Percentiles rank a stretch among this genome's conserved stretches.
These are phyloP conservation scores for Sapria himalayana DNA, from an alignment of 345 rosid species.

Conservation along the genomic window DNA sequence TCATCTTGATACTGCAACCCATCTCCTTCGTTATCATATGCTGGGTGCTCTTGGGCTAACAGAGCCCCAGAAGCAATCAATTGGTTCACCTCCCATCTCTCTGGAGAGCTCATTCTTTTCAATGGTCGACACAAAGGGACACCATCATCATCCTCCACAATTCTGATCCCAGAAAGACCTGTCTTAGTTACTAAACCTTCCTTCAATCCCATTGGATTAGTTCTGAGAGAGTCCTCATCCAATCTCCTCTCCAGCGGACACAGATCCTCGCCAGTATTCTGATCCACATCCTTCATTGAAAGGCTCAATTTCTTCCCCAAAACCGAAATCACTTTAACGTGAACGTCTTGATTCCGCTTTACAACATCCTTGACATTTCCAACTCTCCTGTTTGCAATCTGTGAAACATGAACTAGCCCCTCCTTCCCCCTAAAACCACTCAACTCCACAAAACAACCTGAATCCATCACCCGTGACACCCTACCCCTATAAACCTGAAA, in stretches of 20 bases:
- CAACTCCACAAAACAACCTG: conserved; percentile 67
- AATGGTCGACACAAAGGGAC: conserved; percentile 40
- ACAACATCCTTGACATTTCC: conserved; percentile 38
- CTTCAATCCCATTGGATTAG: conserved; percentile 29
- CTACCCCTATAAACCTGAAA: conserved; percentile 61
- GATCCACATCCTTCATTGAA: conserved; percentile 78
- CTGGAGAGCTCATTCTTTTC: conserved; percentile 79
- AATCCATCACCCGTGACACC: conserved; percentile 69
- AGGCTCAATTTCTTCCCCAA: conserved; percentile 41
- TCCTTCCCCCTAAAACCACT: conserved; percentile 66
- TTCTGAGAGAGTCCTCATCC: conserved; percentile 31
- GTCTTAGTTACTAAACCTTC: conserved; percentile 38
- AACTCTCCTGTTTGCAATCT: conserved; percentile 49
- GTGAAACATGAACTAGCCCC: conserved; percentile 76
- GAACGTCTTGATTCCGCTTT: conserved; percentile 60
- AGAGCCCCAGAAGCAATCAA: conserved; percentile 77
- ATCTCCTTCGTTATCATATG: conserved; percentile 73
- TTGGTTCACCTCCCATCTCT: conserved; percentile 81
- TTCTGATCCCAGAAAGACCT: conserved; percentile 59
- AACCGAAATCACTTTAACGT: conserved; percentile 56
- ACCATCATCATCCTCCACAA: conserved; percentile 34
- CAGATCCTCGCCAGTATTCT: conserved; percentile 60
- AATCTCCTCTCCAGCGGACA: conserved; percentile 44
- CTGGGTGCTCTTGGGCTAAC: conserved; percentile 34
- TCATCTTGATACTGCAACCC: conserved; percentile 67